A percentile compares a stretch with the other conserved stretches of the same genome.
phyloP scores from a whole-genome alignment of 2,329 filamentous ascomycete species.

The Verticillium albo-atrum region DNA sequence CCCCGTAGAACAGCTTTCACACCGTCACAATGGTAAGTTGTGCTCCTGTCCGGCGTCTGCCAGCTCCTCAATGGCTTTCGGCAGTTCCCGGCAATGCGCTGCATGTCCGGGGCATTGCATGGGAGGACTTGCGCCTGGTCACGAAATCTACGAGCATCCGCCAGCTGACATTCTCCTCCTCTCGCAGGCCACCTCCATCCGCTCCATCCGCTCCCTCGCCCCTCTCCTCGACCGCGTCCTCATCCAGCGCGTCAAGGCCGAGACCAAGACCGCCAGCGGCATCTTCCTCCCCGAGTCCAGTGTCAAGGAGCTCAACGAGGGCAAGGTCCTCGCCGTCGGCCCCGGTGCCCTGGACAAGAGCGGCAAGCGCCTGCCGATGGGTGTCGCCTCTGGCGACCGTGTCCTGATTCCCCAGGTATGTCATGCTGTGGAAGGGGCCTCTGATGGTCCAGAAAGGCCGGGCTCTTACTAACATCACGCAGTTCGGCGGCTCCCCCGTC shows the following conservation, averaged over 20 bases:
- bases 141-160: neutral
- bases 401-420: conserved; percentile 92
- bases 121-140: neutral
- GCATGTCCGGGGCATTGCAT: neutral
- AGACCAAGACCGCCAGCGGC: conserved; percentile 91
- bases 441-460: neutral
- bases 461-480: conserved; percentile 9
- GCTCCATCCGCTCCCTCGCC: conserved; percentile 90
- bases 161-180: neutral
- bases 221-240: conserved; percentile 97
- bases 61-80: neutral
- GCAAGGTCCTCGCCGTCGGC: conserved; percentile 90
- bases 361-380: conserved; percentile 81
- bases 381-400: conserved; percentile 79
- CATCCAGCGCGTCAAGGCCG: conserved; percentile 95
- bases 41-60: neutral
- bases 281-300: conserved; percentile 97
- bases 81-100: neutral
- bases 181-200: conserved; percentile 66
- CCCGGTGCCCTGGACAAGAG: conserved; percentile 84
- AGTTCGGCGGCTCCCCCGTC: conserved; percentile 92
- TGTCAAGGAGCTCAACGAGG: conserved; percentile 98
- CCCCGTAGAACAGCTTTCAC: conserved; percentile 1
- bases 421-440: conserved; percentile 2
- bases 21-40: conserved; percentile 19